These are phyloP conservation scores for Pseudocohnilembus persalinus DNA, from an alignment of 169 alveolate species.

Conservation along the genomic window DNA sequence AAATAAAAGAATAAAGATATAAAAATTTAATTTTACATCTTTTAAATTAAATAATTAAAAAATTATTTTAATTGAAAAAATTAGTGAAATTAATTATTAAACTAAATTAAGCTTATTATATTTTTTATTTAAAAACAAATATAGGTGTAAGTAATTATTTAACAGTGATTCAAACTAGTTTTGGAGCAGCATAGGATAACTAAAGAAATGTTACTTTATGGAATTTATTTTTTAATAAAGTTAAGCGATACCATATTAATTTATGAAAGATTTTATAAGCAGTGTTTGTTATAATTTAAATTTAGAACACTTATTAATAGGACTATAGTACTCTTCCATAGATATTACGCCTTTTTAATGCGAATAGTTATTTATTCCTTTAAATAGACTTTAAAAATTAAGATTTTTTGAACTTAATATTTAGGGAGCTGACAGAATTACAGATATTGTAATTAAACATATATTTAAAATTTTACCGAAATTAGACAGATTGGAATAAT, in stretches of 20 bases:
- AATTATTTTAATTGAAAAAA: neutral
- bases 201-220: neutral
- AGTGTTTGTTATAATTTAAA: neutral
- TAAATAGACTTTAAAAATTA: neutral
- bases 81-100: neutral
- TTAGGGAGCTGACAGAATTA: neutral
- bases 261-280: constrained; percentile 2
- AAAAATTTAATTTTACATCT: neutral
- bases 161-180: neutral
- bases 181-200: constrained; percentile 16
- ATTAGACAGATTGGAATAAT: neutral
- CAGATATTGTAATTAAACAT: neutral
- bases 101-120: neutral
- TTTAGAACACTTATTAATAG: neutral
- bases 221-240: neutral
- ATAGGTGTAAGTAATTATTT: neutral
- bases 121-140: too few relatives aligned
- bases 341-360: neutral
- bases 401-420: neutral
- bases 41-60: neutral
- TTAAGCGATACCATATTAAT: neutral
- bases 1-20: neutral
- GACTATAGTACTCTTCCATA: neutral
- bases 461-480: neutral
- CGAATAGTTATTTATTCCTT: neutral